A percentile compares a stretch with the other conserved stretches of the same genome.
Conservation (phyloP, 169 alveolate species). For the Plasmodium relictum region DNA sequence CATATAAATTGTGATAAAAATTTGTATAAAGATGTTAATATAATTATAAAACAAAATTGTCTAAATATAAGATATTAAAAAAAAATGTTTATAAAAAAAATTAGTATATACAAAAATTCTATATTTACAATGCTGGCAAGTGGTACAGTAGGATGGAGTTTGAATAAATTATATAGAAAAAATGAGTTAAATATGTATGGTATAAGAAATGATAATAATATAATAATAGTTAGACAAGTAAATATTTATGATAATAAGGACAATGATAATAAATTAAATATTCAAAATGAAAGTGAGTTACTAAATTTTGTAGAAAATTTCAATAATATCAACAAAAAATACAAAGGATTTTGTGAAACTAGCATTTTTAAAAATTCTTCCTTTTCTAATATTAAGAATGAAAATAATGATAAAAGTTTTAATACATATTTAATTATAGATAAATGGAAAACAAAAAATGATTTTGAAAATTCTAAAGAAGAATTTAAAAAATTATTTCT, state of each 20-base stretch:
- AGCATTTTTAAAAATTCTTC: slow-evolving; percentile 57
- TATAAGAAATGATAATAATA: slow-evolving; percentile 27
- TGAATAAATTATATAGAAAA: slow-evolving; percentile 43
- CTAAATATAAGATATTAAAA: too few species aligned
- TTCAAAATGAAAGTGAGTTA: slow-evolving; percentile 51
- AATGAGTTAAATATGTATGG: slow-evolving; percentile 49
- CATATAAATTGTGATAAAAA: too few species aligned
- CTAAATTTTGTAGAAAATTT: slow-evolving; percentile 35
- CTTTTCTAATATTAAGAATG: slow-evolving; percentile 33
- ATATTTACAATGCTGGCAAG: slow-evolving; percentile 37
- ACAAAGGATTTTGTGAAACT: slow-evolving; percentile 72
- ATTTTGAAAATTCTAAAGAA: slow-evolving; percentile 59
- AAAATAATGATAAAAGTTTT: slow-evolving; percentile 39
- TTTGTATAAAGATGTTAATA: too few species aligned
- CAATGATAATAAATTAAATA: not conserved
- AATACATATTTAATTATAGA: slow-evolving; percentile 64
- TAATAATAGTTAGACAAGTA: slow-evolving; percentile 61
- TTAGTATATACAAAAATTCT: slow-evolving; percentile 43
- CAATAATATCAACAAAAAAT: slow-evolving; percentile 33
- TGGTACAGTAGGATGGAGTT: slow-evolving; percentile 51
- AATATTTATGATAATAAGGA: slow-evolving; percentile 44
- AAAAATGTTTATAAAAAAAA: not conserved
- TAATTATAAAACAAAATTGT: too few species aligned
- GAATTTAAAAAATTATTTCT: slow-evolving; percentile 48
- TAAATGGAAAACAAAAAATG: slow-evolving; percentile 61